Evolutionary conservation across 495 filamentous ascomycete genomes (phyloP).

Genomic region (Penicillium diatomitis): DNA sequence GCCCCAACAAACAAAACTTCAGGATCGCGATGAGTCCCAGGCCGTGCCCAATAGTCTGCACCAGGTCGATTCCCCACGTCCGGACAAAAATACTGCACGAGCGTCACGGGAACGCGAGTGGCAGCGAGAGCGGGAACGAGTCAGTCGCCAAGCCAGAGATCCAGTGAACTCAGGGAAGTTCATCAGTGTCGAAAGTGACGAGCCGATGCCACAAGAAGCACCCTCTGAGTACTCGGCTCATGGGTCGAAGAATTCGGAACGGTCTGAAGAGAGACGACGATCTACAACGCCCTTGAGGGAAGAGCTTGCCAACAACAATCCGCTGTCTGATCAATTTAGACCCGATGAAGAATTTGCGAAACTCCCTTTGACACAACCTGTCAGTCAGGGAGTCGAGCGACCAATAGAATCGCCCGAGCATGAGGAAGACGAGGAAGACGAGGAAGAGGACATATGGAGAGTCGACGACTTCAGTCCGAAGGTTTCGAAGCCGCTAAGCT

Average conservation of each 20-base stretch:
- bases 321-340: neutral
- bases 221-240: constrained; percentile 3
- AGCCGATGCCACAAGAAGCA: constrained; percentile 10
- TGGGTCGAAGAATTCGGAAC: neutral
- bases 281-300: neutral
- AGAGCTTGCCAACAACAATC: neutral
- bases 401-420: neutral
- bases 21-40: no score
- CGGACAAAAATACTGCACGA: neutral
- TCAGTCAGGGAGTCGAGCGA: no score
- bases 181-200: constrained; percentile 44
- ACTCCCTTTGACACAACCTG: neutral
- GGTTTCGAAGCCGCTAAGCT: neutral
- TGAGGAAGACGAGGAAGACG: constrained; percentile 10
- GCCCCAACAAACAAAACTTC: neutral
- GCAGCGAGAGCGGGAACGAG: constrained; percentile 41
- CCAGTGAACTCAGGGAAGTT: constrained; percentile 35
- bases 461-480: constrained; percentile 1
- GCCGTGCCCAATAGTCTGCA: no score
- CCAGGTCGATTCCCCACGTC: neutral
- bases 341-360: neutral
- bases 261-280: no score
- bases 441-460: constrained; percentile 9
- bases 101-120: constrained; percentile 32
- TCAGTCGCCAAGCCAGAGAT: constrained; percentile 41